A percentile compares a stretch with the other conserved stretches of the same genome.
phyloP scores from a whole-genome alignment of 73 alveolate species.

The Diophrys sp. region DNA sequence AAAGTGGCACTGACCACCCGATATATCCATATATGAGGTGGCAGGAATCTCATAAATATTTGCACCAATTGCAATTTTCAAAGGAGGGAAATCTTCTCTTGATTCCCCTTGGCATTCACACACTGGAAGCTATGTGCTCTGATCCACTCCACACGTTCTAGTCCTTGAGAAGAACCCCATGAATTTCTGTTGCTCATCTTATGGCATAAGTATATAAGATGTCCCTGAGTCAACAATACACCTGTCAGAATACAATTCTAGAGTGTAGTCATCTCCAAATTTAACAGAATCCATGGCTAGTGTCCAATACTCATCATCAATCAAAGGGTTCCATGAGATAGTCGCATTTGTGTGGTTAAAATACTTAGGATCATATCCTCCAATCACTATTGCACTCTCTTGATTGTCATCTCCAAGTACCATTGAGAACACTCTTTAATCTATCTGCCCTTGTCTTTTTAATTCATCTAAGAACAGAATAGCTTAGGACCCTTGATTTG shows the following conservation, averaged over 20 bases:
- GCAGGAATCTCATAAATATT: conserved; percentile 29
- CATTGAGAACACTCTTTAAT: background rate
- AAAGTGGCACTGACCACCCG: conserved; percentile 25
- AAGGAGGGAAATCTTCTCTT: conserved; percentile 25
- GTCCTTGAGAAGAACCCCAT: background rate
- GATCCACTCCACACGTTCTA: conserved; percentile 6
- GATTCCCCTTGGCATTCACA: conserved; percentile 31
- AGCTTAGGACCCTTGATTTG: conserved; percentile 14
- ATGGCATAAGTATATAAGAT: conserved; percentile 35
- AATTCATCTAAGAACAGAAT: conserved; percentile 8
- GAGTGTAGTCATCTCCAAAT: conserved; percentile 8
- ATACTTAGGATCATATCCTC: conserved; percentile 22
- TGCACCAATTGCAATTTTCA: conserved; percentile 21
- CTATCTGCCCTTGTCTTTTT: conserved; percentile 2
- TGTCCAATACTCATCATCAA: conserved; percentile 32
- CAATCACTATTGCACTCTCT: conserved; percentile 14
- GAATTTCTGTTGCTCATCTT: conserved; percentile 15
- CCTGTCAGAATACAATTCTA: conserved; percentile 5
- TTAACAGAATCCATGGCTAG: conserved; percentile 12
- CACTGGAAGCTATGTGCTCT: background rate
- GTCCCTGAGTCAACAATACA: conserved; percentile 49
- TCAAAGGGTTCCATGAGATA: conserved; percentile 29
- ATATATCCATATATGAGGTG: conserved; percentile 18
- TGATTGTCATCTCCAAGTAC: background rate
- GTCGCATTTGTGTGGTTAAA: conserved; percentile 5